Conservation (phyloP, 768 basidiomycete genomes). For the Stropharia rugosoannulata region DNA sequence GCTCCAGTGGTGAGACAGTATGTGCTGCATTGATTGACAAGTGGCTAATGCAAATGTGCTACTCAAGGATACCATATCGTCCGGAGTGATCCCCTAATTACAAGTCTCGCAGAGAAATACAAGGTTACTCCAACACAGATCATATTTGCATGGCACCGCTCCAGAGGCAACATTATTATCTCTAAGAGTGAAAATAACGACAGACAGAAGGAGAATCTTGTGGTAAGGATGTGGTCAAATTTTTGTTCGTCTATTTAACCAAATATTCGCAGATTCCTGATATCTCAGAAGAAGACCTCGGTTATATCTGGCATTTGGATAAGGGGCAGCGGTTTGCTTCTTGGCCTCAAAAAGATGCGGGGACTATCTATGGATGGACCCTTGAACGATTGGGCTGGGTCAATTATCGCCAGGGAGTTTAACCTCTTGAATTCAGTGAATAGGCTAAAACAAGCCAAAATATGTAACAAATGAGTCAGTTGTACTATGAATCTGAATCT, state of each 20-base stretch:
- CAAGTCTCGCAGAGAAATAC: constrained; percentile 46
- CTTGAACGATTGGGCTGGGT: constrained; percentile 40
- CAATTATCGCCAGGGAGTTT: constrained; percentile 5
- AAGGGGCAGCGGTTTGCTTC: constrained; percentile 39
- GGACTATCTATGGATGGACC: constrained; percentile 37
- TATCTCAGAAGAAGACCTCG: constrained; percentile 37
- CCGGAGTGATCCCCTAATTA: constrained; percentile 43
- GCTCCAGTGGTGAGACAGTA: constrained; percentile 37
- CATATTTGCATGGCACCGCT: constrained; percentile 51
- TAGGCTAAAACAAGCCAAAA: not conserved
- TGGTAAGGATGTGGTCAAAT: constrained; percentile 20
- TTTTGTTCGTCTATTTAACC: not conserved
- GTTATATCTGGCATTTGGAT: constrained; percentile 44
- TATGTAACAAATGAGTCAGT: no score
- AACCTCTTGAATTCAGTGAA: not conserved
- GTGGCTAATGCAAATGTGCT: not conserved
- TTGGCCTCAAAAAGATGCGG: constrained; percentile 27
- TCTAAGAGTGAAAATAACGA: constrained; percentile 47
- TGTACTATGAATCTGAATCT: no score
- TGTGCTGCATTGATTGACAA: not conserved
- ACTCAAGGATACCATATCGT: constrained; percentile 39
- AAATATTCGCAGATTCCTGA: constrained; percentile 9
- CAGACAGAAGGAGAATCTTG: constrained; percentile 52
- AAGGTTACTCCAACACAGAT: constrained; percentile 45
- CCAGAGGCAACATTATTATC: constrained; percentile 41